Conservation (phyloP, 805 yeast species). For the Limtongia smithiae region DNA sequence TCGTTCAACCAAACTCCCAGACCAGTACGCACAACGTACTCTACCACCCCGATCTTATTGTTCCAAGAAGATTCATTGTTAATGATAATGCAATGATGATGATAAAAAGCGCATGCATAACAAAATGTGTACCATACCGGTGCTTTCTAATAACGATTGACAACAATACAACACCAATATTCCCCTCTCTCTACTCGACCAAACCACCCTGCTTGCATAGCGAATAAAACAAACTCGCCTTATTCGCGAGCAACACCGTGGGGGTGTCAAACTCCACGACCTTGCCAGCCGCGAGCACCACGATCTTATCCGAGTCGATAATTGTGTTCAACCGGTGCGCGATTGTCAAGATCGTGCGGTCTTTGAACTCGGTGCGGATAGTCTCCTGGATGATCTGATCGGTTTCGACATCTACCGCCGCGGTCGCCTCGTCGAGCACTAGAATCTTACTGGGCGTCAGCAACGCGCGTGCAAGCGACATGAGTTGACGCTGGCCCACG, state of each 20-base stretch:
- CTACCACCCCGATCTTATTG: too few species aligned
- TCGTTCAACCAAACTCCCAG: too few species aligned
- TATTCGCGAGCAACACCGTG: slow-evolving; percentile 55
- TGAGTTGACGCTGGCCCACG: slow-evolving; percentile 79
- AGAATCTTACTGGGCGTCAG: slow-evolving; percentile 69
- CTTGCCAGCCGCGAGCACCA: slow-evolving; percentile 69
- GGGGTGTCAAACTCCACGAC: slow-evolving; percentile 81
- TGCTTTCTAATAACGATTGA: too few species aligned
- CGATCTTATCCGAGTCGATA: slow-evolving; percentile 74
- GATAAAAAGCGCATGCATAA: too few species aligned
- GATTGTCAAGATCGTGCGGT: slow-evolving; percentile 78
- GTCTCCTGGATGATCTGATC: slow-evolving; percentile 77
- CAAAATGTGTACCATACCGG: too few species aligned
- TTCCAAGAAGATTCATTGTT: too few species aligned
- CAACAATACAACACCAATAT: too few species aligned
- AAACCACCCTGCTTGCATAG: slow-evolving; percentile 29
- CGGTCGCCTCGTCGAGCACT: slow-evolving; percentile 81
- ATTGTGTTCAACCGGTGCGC: slow-evolving; percentile 88
- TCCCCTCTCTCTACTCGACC: slow-evolving; percentile 21
- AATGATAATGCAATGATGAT: too few species aligned
- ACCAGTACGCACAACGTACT: too few species aligned
- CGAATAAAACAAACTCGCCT: slow-evolving; percentile 44
- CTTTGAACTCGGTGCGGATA: slow-evolving; percentile 64
- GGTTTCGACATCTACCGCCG: slow-evolving; percentile 87
- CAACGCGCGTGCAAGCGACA: slow-evolving; percentile 79